These are phyloP conservation scores for Gonium pectorale DNA, from an alignment of 139 green algal genomes.

Conservation along the genomic window DNA sequence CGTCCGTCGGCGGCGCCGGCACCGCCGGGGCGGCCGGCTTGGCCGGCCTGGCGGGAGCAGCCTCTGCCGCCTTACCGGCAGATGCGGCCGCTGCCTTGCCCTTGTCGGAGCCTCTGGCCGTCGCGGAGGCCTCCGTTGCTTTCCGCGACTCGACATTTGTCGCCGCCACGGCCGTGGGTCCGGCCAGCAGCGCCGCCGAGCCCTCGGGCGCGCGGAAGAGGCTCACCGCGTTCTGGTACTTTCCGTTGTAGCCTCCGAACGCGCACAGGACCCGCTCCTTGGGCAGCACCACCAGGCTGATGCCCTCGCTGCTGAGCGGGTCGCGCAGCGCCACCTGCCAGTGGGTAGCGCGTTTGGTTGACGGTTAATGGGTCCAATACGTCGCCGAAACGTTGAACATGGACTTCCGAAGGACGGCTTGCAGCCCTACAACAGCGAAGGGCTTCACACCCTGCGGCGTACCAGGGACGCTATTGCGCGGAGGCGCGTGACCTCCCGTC, in stretches of 20 bases:
- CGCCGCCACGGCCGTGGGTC: not conserved
- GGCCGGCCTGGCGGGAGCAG: slow-evolving; percentile 19
- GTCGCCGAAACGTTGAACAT: no score
- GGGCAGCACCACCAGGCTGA: slow-evolving; percentile 57
- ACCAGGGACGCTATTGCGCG: no score
- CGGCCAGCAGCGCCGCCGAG: not conserved
- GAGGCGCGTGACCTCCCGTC: no score
- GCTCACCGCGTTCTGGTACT: slow-evolving; percentile 72
- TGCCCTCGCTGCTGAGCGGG: slow-evolving; percentile 78
- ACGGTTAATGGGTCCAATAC: no score
- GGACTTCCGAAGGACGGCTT: no score
- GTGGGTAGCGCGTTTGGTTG: no score
- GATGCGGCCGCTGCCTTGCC: not conserved
- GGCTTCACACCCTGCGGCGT: no score
- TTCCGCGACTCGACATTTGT: not conserved
- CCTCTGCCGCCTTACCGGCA: not conserved
- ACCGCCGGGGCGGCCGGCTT: not conserved
- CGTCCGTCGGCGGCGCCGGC: not conserved
- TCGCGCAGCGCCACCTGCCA: slow-evolving; percentile 55
- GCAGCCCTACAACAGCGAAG: no score
- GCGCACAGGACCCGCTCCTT: slow-evolving; percentile 64
- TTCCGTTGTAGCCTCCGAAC: slow-evolving; percentile 89
- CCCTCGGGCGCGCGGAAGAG: slow-evolving; percentile 50
- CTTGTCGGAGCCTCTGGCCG: not conserved
- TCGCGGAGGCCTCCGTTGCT: not conserved